Conservation (phyloP, 2,329 filamentous ascomycete genomes). For the Penicillium fuscoglaucum region DNA sequence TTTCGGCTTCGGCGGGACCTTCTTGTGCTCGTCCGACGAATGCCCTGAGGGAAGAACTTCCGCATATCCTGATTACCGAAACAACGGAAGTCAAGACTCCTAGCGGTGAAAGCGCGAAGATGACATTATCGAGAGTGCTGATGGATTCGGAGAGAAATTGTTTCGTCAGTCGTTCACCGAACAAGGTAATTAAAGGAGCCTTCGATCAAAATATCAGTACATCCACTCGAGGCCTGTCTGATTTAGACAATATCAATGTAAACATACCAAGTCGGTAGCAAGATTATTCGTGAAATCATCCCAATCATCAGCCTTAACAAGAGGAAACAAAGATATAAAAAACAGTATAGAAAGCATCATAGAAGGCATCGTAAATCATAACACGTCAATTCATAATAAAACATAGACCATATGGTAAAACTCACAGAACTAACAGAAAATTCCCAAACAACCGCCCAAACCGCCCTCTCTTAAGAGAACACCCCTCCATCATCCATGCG, state of each 20-base stretch:
- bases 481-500: not conserved
- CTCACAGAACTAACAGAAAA: not conserved
- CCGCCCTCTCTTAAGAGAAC: not conserved
- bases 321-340: constrained; percentile 20
- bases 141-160: constrained; percentile 51
- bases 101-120: constrained; percentile 50
- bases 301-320: constrained; percentile 33
- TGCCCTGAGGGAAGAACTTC: constrained; percentile 45
- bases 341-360: constrained; percentile 9
- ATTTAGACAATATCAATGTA: not conserved
- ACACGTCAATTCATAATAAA: not conserved
- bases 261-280: constrained; percentile 40
- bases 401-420: not conserved
- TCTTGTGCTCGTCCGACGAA: constrained; percentile 51
- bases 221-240: not conserved
- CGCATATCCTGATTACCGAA: constrained; percentile 49
- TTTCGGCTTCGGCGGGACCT: constrained; percentile 42
- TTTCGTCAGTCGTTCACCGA: constrained; percentile 51
- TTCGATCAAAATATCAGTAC: constrained; percentile 4
- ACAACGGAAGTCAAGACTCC: constrained; percentile 50
- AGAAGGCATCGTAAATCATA: constrained; percentile 5
- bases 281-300: constrained; percentile 44
- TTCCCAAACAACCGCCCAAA: not conserved
- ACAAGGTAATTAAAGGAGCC: constrained; percentile 43
- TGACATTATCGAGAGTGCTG: constrained; percentile 45